Conservation (phyloP, 495 filamentous ascomycete genomes). For the Lasiosphaeria hispida region DNA sequence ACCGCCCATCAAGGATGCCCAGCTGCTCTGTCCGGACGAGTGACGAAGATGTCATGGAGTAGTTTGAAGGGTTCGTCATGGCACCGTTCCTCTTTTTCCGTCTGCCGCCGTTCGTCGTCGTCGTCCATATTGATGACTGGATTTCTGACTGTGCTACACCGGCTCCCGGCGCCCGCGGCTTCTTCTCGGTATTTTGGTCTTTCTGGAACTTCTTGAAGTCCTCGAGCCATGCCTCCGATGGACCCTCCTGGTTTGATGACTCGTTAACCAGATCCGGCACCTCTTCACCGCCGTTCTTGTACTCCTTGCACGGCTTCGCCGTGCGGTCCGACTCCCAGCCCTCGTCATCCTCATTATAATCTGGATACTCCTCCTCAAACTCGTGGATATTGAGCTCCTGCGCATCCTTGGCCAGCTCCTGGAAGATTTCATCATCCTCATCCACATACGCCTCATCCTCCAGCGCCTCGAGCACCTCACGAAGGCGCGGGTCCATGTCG, state of each 20-base stretch:
- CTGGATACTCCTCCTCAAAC: constrained; percentile 32
- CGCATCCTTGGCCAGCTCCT: constrained; percentile 68
- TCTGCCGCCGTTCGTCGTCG: constrained; percentile 68
- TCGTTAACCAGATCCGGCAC: constrained; percentile 49
- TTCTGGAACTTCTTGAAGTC: constrained; percentile 91
- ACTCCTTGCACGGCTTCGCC: constrained; percentile 62
- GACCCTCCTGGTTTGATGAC: constrained; percentile 44
- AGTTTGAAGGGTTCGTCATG: constrained; percentile 80
- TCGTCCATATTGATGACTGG: constrained; percentile 76
- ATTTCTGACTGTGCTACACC: constrained; percentile 55
- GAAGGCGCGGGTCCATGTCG: constrained; percentile 93
- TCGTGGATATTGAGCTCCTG: constrained; percentile 55
- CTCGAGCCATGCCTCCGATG: constrained; percentile 70
- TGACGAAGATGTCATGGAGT: constrained; percentile 96
- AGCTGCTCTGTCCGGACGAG: constrained; percentile 87
- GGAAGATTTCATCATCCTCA: constrained; percentile 81
- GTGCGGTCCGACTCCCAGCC: constrained; percentile 97
- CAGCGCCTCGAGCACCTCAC: constrained; percentile 89
- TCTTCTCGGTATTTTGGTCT: constrained; percentile 54
- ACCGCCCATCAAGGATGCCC: constrained; percentile 79
- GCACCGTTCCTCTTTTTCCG: constrained; percentile 90
- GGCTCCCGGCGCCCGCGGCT: constrained; percentile 38
- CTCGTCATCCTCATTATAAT: constrained; percentile 53
- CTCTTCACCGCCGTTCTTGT: constrained; percentile 42
- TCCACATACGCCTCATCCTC: constrained; percentile 97